A percentile compares a stretch with the other conserved stretches of the same genome.
phyloP scores from a whole-genome alignment of 805 yeast species.

The Ogataea nakhonphanomensis region DNA sequence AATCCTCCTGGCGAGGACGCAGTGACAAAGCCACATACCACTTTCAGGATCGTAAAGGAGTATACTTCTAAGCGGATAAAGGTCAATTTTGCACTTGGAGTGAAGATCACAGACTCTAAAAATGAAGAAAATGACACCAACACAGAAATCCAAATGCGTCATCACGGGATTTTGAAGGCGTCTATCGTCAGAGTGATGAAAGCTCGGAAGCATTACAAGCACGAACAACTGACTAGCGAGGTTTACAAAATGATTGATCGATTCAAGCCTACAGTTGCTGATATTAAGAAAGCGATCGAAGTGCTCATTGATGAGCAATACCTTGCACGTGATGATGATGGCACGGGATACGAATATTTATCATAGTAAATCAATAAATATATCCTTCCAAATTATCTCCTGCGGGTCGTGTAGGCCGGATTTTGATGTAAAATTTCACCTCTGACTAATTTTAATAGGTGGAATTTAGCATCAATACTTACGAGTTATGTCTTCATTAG shows the following conservation, averaged over 20 bases:
- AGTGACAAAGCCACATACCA: conserved; percentile 49
- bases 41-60: conserved; percentile 69
- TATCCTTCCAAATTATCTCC: background rate
- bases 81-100: conserved; percentile 59
- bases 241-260: conserved; percentile 82
- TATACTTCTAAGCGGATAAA: conserved; percentile 82
- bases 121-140: conserved; percentile 79
- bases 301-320: conserved; percentile 82
- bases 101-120: conserved; percentile 49
- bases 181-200: conserved; percentile 97
- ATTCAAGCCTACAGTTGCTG: conserved; percentile 81
- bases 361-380: conserved; percentile 41
- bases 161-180: conserved; percentile 71
- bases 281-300: conserved; percentile 84
- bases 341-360: conserved; percentile 70
- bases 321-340: conserved; percentile 68
- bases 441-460: conserved; percentile 8
- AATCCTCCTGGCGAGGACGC: conserved; percentile 59
- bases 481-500: conserved; percentile 12
- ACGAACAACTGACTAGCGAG: conserved; percentile 79
- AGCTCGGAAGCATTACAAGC: conserved; percentile 77
- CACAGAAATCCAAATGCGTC: conserved; percentile 66
- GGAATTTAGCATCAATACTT: conserved; percentile 2
- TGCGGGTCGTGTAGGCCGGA: background rate
- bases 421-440: conserved; percentile 8